A percentile compares a stretch with the other conserved stretches of the same genome.
phyloP scores from a whole-genome alignment of 257 asterid genomes.

The Plectranthus barbatus region DNA sequence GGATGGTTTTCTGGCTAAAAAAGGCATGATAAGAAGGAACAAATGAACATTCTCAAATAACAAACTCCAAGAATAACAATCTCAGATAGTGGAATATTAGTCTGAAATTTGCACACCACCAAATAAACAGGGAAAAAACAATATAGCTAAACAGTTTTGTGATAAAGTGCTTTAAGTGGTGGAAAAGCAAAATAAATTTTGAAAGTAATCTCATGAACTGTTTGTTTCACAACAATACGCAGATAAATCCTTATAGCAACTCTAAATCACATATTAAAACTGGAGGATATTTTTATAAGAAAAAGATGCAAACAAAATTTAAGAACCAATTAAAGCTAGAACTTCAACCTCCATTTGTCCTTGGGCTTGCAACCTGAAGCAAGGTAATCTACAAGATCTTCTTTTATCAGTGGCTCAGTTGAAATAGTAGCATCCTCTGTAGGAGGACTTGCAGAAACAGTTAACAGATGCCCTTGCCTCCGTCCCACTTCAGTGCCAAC shows the following conservation, averaged over 20 bases:
- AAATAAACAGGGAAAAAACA: not conserved
- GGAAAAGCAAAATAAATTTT: conserved; percentile 93
- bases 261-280: not conserved
- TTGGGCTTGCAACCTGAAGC: conserved; percentile 97
- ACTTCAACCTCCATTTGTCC: conserved; percentile 87
- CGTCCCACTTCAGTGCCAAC: conserved; percentile 22
- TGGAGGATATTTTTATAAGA: conserved; percentile 2
- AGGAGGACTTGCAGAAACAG: conserved; percentile 96
- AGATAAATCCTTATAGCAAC: not conserved
- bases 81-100: not conserved
- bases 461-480: conserved; percentile 24
- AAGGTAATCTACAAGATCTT: conserved; percentile 78
- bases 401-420: conserved; percentile 78
- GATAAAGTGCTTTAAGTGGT: not conserved
- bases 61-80: not conserved
- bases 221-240: conserved; percentile 14
- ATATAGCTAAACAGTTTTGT: not conserved
- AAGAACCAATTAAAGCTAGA: conserved; percentile 44
- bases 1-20: not conserved
- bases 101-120: not conserved
- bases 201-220: conserved; percentile 46
- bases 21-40: not conserved
- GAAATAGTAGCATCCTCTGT: conserved; percentile 77
- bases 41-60: not conserved
- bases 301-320: conserved; percentile 19